These are phyloP conservation scores for Volvox africanus DNA, from an alignment of 139 green algal genomes.

Conservation along the genomic window DNA sequence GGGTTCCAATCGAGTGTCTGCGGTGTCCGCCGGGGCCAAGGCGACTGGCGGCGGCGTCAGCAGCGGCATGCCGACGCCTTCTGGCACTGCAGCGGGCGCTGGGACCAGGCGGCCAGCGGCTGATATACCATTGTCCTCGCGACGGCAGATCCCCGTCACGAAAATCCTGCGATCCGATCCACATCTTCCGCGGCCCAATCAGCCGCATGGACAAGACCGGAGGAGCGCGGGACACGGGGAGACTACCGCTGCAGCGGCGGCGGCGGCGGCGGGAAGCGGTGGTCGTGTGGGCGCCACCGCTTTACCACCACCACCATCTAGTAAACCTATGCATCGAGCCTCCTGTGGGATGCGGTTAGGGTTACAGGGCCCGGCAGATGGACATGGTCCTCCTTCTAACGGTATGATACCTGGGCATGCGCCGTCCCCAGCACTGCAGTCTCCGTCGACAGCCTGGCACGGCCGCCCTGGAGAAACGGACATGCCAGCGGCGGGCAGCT, in stretches of 20 bases:
- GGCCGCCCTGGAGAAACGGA: neutral
- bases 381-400: neutral
- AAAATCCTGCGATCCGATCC: conserved; percentile 5
- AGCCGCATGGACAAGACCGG: neutral
- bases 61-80: neutral
- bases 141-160: neutral
- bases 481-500: conserved; percentile 18
- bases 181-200: neutral
- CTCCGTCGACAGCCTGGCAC: neutral
- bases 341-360: neutral
- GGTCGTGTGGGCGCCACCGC: too few species aligned
- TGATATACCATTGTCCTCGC: neutral
- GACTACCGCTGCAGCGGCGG: neutral
- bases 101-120: neutral
- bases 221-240: neutral
- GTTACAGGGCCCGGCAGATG: neutral
- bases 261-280: neutral
- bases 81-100: neutral
- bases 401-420: neutral
- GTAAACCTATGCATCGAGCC: neutral
- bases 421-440: neutral
- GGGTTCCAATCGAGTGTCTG: neutral
- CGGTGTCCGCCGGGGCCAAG: neutral
- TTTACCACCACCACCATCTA: neutral
- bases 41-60: neutral